Evolutionary conservation across 78 protist species (phyloP).

Genomic region (Kipferlia bialata): DNA sequence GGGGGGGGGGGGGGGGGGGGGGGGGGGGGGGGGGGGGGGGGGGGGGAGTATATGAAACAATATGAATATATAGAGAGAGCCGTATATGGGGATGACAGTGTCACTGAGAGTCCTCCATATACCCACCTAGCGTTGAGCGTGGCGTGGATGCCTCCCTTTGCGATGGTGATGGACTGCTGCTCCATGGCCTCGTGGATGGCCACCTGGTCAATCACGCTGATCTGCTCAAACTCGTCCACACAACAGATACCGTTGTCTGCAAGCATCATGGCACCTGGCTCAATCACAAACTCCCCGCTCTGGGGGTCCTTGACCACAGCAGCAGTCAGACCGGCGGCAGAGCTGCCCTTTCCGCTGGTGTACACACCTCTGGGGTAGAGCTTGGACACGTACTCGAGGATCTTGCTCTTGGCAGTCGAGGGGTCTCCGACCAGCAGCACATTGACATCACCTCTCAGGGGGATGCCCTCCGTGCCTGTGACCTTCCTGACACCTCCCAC

Average conservation of each 20-base stretch:
- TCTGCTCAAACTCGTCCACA: constrained; percentile 98
- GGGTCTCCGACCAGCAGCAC: constrained; percentile 97
- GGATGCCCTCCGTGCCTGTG: constrained; percentile 55
- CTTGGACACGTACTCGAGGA: constrained; percentile 75
- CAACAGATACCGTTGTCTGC: constrained; percentile 98
- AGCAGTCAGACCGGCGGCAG: constrained; percentile 82
- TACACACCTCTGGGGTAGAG: constrained; percentile 90
- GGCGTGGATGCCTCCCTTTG: constrained; percentile 97
- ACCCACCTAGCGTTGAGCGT: constrained; percentile 87
- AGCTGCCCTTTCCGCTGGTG: constrained; percentile 62
- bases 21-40: too few species aligned
- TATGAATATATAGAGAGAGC: too few species aligned
- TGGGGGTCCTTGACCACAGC: constrained; percentile 84
- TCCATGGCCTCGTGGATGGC: constrained; percentile 88
- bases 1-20: too few species aligned
- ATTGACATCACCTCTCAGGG: constrained; percentile 94
- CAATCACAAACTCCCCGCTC: constrained; percentile 90
- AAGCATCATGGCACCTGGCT: constrained; percentile 99
- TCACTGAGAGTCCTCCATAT: too few species aligned
- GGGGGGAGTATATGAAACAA: too few species aligned
- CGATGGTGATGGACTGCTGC: constrained; percentile 97
- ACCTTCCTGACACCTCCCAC: constrained; percentile 93
- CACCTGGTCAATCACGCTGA: constrained; percentile 77
- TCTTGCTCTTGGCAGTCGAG: constrained; percentile 83
- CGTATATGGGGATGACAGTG: too few species aligned